These are phyloP conservation scores for Lycium ferocissimum DNA, from an alignment of 257 asterid species.

Conservation along the genomic window DNA sequence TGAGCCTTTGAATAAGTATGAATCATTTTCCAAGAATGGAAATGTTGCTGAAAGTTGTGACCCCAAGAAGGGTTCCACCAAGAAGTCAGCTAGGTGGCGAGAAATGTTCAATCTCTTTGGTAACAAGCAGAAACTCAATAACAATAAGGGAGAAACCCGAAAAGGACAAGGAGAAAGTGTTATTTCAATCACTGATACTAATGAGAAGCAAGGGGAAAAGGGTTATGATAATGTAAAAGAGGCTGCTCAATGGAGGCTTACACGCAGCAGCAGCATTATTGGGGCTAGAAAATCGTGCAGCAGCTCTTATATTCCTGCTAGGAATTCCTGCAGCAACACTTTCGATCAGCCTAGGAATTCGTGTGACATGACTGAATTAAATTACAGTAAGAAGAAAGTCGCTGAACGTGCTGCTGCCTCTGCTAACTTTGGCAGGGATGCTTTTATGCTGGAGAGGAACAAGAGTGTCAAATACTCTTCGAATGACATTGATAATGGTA, in stretches of 20 bases:
- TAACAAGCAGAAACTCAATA: constrained; percentile 55
- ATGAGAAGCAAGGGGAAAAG: constrained; percentile 49
- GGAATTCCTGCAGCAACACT: constrained; percentile 63
- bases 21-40: constrained; percentile 41
- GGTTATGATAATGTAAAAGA: constrained; percentile 40
- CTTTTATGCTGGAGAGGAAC: constrained; percentile 55
- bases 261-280: constrained; percentile 64
- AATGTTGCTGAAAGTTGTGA: constrained; percentile 42
- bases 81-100: constrained; percentile 70
- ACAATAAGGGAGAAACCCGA: constrained; percentile 41
- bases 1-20: constrained; percentile 48
- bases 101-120: constrained; percentile 69
- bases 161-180: constrained; percentile 38
- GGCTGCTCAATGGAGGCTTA: constrained; percentile 53
- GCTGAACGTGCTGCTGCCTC: constrained; percentile 49
- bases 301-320: constrained; percentile 30
- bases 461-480: constrained; percentile 46
- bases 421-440: constrained; percentile 50
- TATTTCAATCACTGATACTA: constrained; percentile 38
- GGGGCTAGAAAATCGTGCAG: constrained; percentile 51
- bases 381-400: constrained; percentile 56
- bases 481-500: constrained; percentile 51
- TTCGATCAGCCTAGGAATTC: constrained; percentile 61
- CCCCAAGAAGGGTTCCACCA: constrained; percentile 38
- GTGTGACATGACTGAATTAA: constrained; percentile 53